Evolutionary conservation across 2,329 filamentous ascomycete species (phyloP).

Genomic region (Nothophaeocryptopus gaeumannii): DNA sequence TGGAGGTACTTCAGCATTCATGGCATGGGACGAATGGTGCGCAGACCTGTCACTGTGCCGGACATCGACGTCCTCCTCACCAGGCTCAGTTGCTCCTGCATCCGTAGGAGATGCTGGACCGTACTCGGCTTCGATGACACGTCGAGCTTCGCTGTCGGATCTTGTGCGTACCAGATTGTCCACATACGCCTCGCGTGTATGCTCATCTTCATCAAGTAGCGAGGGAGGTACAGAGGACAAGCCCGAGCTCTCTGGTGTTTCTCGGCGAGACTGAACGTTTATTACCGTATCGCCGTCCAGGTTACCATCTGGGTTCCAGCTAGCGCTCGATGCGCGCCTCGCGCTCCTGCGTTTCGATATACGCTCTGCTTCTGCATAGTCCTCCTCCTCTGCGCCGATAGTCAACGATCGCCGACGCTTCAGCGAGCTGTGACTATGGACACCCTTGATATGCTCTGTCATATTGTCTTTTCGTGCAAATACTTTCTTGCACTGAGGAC

Average conservation of each 20-base stretch:
- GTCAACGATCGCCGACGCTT: constrained; percentile 12
- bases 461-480: constrained; percentile 17
- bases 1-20: not conserved
- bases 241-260: not conserved
- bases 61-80: too few species aligned
- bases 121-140: constrained; percentile 9
- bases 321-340: not conserved
- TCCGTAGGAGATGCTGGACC: constrained; percentile 10
- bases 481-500: constrained; percentile 11
- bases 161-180: constrained; percentile 5
- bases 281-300: too few species aligned
- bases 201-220: constrained; percentile 1
- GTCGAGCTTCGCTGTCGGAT: constrained; percentile 1
- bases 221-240: too few species aligned
- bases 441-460: constrained; percentile 12
- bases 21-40: too few species aligned
- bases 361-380: constrained; percentile 7
- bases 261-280: not conserved
- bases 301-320: not conserved
- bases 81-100: not conserved
- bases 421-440: constrained; percentile 8
- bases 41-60: too few species aligned
- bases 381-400: constrained; percentile 11
- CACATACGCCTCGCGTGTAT: constrained; percentile 3
- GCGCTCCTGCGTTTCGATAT: constrained; percentile 7